Base-by-base conservation (phyloP, 768 basidiomycete genomes). In the Pleurotus citrinopileatus region DNA sequence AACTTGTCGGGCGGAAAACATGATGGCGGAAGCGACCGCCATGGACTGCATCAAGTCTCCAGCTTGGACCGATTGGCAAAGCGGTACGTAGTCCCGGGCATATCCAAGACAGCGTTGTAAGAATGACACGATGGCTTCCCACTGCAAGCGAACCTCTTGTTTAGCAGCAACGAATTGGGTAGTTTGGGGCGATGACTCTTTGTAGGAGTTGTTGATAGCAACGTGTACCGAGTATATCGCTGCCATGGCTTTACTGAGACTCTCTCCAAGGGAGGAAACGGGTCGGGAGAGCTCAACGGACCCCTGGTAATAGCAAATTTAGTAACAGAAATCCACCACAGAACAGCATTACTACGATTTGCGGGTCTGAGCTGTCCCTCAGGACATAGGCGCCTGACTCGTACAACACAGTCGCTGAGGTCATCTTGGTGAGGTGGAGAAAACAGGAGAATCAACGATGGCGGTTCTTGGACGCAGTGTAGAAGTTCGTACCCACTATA, bases 101-200 rank as follows among this genome's bases (percentile, higher is more conserved):
- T 36, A 50, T n/a, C 48, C 48, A 9, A 50, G 28, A 4, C 29
- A 50, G 32, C 34, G 48, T 15, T 50, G 48, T 3, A 50, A 37
- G 19, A 37, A 22, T 17, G 48, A 34, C 10, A 15, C 22, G 29
- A 50, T 29, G 19, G n/a, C 22, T 13, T 20, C 48, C 48, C 48
- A 50, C 6, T 50, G 48, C 4, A 23, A 7, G 32, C 48, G 48
- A 36, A 50, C 25, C 15, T 23, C 20, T 8, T 50, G 17, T 20
- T 50, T 50, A 12, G 19, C 29, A 13, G 27, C 29, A n/a, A 37
- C 19, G 15, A 50, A 50, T 36, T 37, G 17, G 4, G 12, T n/a
- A 2, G 36, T n/a, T 15, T 7, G 8, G 19, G 48, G 34, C 6
- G 48, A 34, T 4, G 32, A 19, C 10, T 50, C 48, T n/a, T 23